A percentile compares a stretch with the other conserved stretches of the same genome.
These are phyloP conservation scores for Ceratobasidium papillatum DNA, from an alignment of 1,284 basidiomycete species.

Conservation along the genomic window DNA sequence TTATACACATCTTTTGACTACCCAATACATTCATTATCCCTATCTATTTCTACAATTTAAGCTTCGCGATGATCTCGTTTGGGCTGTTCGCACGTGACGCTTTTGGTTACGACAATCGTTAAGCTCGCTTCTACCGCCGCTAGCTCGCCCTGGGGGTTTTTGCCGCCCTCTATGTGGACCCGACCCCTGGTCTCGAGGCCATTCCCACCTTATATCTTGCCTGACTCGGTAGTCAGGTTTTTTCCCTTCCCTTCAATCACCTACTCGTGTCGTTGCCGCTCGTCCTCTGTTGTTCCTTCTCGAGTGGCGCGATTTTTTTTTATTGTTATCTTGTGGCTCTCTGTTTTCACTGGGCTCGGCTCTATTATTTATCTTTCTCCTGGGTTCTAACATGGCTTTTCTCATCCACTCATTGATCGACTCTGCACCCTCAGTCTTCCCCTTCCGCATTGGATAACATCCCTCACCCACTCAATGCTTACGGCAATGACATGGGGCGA, in stretches of 20 bases:
- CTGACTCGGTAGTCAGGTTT: neutral
- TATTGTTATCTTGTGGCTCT: conserved; percentile 6
- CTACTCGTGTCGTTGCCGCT: neutral
- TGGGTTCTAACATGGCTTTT: neutral
- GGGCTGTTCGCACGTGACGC: too few species aligned
- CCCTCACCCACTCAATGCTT: too few species aligned
- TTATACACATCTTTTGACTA: too few species aligned
- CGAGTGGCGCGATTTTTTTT: neutral
- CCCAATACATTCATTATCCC: too few species aligned
- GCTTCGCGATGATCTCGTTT: too few species aligned
- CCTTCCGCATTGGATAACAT: neutral
- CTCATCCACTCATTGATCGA: too few species aligned
- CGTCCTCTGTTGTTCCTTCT: neutral
- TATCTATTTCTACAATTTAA: too few species aligned
- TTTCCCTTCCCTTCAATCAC: neutral
- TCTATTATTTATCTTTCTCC: neutral
- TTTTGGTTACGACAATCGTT: too few species aligned
- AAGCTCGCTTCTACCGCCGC: too few species aligned
- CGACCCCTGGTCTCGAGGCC: conserved; percentile 12
- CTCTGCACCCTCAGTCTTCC: neutral
- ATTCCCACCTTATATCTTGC: neutral
- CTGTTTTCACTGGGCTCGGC: neutral
- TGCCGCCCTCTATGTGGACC: neutral
- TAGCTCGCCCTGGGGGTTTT: too few species aligned
- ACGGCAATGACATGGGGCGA: neutral